Evolutionary conservation across 1,139 yeast genomes (phyloP).

Genomic region (Protomyces arabidopsidicola): DNA sequence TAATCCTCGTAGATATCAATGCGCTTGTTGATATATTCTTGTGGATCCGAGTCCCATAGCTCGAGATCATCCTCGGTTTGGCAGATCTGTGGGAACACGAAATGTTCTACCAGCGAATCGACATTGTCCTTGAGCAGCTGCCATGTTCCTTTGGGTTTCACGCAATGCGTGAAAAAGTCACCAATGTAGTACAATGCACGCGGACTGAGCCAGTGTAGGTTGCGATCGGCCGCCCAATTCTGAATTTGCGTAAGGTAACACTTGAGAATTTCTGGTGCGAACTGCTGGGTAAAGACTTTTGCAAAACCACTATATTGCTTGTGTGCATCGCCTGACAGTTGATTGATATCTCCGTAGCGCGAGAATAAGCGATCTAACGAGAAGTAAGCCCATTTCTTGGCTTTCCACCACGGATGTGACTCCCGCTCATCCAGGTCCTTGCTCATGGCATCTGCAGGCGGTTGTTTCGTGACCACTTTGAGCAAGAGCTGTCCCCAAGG

Average conservation of each 20-base stretch:
- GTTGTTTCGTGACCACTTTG: conserved; percentile 55
- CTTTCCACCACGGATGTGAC: conserved; percentile 59
- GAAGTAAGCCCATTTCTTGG: conserved; percentile 88
- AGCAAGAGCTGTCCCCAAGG: conserved; percentile 80
- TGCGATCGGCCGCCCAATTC: conserved; percentile 59
- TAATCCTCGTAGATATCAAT: conserved; percentile 69
- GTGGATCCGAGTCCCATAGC: conserved; percentile 80
- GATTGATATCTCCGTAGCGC: conserved; percentile 51
- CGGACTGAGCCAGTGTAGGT: conserved; percentile 60
- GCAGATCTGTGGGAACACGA: conserved; percentile 72
- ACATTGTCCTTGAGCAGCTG: conserved; percentile 63
- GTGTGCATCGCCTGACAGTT: conserved; percentile 38
- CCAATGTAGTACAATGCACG: conserved; percentile 64
- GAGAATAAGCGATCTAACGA: conserved; percentile 68
- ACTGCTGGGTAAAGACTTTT: conserved; percentile 42
- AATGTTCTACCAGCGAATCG: conserved; percentile 60
- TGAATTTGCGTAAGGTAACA: conserved; percentile 64
- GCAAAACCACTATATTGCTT: conserved; percentile 40
- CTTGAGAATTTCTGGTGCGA: conserved; percentile 68
- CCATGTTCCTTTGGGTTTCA: conserved; percentile 69
- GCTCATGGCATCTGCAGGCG: conserved; percentile 50
- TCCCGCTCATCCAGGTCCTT: conserved; percentile 50
- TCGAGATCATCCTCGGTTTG: conserved; percentile 69
- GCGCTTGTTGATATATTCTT: conserved; percentile 77
- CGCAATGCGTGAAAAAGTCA: conserved; percentile 65